Evolutionary conservation across 2,329 filamentous ascomycete species (phyloP), one percentile per base, ranked within the genome.

Genomic region (Fusarium sp.): DNA sequence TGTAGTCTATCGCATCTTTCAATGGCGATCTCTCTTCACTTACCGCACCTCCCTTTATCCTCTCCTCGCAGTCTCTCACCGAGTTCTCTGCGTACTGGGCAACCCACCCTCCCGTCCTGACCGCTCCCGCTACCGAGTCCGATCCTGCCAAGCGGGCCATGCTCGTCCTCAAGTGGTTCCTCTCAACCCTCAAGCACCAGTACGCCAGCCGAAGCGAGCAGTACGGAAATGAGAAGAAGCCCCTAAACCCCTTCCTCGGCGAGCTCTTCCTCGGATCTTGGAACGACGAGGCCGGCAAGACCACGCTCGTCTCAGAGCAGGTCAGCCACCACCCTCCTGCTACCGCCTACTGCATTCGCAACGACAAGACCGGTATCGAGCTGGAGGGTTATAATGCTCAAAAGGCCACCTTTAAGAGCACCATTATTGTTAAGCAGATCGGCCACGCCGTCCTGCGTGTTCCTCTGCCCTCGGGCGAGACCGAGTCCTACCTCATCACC

Each of bases 101-200:
- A 72, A 93, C 95, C 76, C 92, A 95, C 79, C 94, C 94, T 4
- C 84, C 87, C 20, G 85, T 98, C 70, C 93, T 98, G 77, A 91
- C 95, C 69, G 95, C 95, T 14, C 94, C 96, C 4, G 93, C 95
- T 58, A 88, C 89, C 67, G 95, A 98, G 82, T 79, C 91, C 62
- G 93, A 97, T 81, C 90, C 95, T 1, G 90, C 93, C 78, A 97
- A 95, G 86, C 91, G 96, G 71, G 92, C 94, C 22, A 85, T 97
- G 75, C 87, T 96, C 37, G 96, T 98, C n/a, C 86, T 98, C 78
- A 97, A 96, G 84, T 98, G 96, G 96, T 98, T 98, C 85, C 85
- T 98, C 65, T 95, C 92, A 79, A 98, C 95, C 4, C 87, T 98
- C 62, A 97, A 97, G 86, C 94, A 97, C 84, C 95, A 97, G 82